Base-by-base conservation (phyloP, 1,284 basidiomycete species). In the Microbotryum lychnidis-dioicae region DNA sequence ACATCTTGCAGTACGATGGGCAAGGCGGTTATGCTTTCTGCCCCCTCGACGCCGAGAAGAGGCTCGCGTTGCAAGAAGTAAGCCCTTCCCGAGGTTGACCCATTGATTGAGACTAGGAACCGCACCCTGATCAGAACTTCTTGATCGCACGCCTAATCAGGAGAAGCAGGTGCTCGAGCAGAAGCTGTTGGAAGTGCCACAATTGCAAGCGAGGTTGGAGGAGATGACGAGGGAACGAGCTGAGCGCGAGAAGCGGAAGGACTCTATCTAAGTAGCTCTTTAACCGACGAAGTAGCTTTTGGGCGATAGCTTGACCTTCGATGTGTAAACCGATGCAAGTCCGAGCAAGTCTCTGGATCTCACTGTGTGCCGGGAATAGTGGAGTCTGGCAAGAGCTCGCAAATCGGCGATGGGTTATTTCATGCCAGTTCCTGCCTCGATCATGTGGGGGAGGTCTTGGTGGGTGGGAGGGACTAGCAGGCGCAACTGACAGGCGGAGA, bases 41-140 rank as follows among this genome's bases (percentile, higher is more conserved):
- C 21, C 86, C 89, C 73, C 79, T 98, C 37, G 88, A 97, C 72
- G 89, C 91, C 10, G 90, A 96, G 77, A 89, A 87, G 76, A 83
- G 96, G 27, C 79, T 97, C 53, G 89, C 87, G 1, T 78, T 97
- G 56, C 91, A 97, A 76, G 91, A 94, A 29, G 54, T 47, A 44
- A 56, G 44, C 27, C 23, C 25, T 33, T 7, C n/a, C 20, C 23
- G 14, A 12, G 16, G 23, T 53, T 23, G 33, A 62, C n/a, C 42
- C 44, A 21, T 23, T n/a, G 50, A 27, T 45, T 47, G 31, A 37
- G 21, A 87, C 73, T 78, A 85, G 70, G 42, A 12, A 51, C 29
- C 20, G 23, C 25, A 50, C 50, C 50, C 44, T 55, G 25, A 23
- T 21, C 37, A 18, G 16, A 16, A 18, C 6, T 12, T 18, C 16